These are phyloP conservation scores for Fraxinus latifolia DNA, from an alignment of 305 asterid species.

Conservation along the genomic window DNA sequence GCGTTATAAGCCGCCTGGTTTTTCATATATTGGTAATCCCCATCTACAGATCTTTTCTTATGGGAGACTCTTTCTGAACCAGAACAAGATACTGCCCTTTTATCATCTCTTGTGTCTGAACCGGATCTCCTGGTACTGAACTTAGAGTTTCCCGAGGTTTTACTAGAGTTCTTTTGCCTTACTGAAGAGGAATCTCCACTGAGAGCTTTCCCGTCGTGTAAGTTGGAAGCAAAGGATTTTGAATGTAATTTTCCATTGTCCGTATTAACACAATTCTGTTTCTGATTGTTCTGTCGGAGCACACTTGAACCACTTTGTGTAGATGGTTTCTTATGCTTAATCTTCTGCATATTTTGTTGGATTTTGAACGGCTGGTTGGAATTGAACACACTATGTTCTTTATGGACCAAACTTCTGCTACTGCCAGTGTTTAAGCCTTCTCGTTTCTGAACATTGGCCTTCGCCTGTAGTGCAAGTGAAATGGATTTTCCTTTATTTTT, in stretches of 20 bases:
- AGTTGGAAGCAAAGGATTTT: constrained; percentile 31
- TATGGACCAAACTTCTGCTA: constrained; percentile 25
- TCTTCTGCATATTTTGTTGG: constrained; percentile 44
- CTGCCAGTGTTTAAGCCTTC: constrained; percentile 29
- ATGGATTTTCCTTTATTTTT: constrained; percentile 44
- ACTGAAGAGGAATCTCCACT: constrained; percentile 45
- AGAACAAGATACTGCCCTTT: constrained; percentile 40
- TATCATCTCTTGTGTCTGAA: constrained; percentile 42
- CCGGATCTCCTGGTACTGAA: constrained; percentile 47
- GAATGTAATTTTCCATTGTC: constrained; percentile 50
- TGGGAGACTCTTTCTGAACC: constrained; percentile 40
- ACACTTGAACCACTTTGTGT: constrained; percentile 36
- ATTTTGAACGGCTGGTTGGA: constrained; percentile 44
- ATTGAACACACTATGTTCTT: constrained; percentile 40
- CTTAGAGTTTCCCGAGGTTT: constrained; percentile 44
- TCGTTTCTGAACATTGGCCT: constrained; percentile 81
- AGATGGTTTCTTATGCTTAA: constrained; percentile 44
- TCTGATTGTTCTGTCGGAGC: constrained; percentile 79
- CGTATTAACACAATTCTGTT: constrained; percentile 52
- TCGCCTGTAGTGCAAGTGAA: constrained; percentile 59
- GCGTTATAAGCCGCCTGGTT: constrained; percentile 26
- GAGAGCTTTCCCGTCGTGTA: constrained; percentile 41
- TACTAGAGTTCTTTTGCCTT: constrained; percentile 42
- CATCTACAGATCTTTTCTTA: constrained; percentile 71
- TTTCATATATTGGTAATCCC: constrained; percentile 56